phyloP scores from a whole-genome alignment of 1,284 basidiomycete species.

The Rugosomyces carneus region DNA sequence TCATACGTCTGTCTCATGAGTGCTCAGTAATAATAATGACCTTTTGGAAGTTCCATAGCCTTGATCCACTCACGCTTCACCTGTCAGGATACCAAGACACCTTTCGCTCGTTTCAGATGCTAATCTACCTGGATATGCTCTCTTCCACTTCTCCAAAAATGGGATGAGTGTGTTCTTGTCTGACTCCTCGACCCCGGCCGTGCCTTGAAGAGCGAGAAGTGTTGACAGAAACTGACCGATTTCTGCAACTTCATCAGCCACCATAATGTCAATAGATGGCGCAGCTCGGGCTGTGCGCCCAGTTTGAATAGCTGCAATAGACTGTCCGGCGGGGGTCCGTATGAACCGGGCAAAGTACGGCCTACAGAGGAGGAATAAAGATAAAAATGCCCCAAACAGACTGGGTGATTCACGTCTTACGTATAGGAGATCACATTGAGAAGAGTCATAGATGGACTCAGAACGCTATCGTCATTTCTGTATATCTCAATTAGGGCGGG shows the following conservation, averaged over 20 bases:
- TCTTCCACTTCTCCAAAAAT: slow-evolving; percentile 27
- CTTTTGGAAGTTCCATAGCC: not conserved
- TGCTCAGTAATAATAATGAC: not conserved
- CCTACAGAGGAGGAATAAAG: slow-evolving; percentile 16
- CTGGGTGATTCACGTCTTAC: slow-evolving; percentile 14
- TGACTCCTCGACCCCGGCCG: slow-evolving; percentile 22
- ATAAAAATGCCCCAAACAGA: not conserved
- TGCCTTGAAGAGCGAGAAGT: slow-evolving; percentile 32
- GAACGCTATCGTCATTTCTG: slow-evolving; percentile 18
- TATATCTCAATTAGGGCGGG: slow-evolving; percentile 27
- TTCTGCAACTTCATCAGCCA: slow-evolving; percentile 24
- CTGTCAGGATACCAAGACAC: slow-evolving; percentile 27
- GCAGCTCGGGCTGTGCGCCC: slow-evolving; percentile 25
- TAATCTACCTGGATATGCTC: slow-evolving; percentile 21
- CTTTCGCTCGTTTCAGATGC: slow-evolving; percentile 27
- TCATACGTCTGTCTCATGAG: slow-evolving; percentile 14
- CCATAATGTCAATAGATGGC: slow-evolving; percentile 16
- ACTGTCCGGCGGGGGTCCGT: slow-evolving; percentile 23
- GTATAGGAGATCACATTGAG: slow-evolving; percentile 29
- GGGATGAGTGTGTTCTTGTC: slow-evolving; percentile 25
- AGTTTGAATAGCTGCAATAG: slow-evolving; percentile 30
- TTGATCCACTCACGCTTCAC: slow-evolving; percentile 20
- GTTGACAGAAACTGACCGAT: slow-evolving; percentile 35
- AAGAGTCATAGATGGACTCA: slow-evolving; percentile 23
- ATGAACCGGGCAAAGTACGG: slow-evolving; percentile 36